Conservation (phyloP, 2,329 filamentous ascomycete species). For the Aquanectria penicillioides region DNA sequence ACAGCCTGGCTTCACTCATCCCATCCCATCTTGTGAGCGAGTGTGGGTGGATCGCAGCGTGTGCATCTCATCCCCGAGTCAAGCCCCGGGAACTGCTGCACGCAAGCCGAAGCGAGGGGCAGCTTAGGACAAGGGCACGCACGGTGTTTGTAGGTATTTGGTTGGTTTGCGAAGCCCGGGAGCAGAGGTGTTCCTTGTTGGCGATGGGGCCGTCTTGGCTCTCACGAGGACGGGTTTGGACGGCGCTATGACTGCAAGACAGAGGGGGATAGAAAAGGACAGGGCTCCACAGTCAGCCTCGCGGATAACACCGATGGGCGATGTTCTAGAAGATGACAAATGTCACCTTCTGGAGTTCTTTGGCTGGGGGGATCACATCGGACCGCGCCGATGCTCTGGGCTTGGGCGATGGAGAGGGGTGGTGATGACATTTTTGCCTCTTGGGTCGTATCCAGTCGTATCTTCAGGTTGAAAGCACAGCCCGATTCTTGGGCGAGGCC, state of each 20-base stretch:
- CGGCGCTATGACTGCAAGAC: conserved; percentile 26
- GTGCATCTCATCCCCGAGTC: too few relatives aligned
- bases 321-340: conserved; percentile 41
- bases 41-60: too few relatives aligned
- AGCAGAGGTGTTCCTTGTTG: not conserved
- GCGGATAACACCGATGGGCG: conserved; percentile 15
- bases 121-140: conserved; percentile 7
- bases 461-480: too few relatives aligned
- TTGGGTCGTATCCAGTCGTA: too few relatives aligned
- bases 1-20: too few relatives aligned
- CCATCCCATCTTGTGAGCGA: too few relatives aligned
- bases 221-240: conserved; percentile 20
- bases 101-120: conserved; percentile 2
- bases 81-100: conserved; percentile 20
- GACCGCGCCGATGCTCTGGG: conserved; percentile 11
- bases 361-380: conserved; percentile 5
- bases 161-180: too few relatives aligned
- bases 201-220: conserved; percentile 8
- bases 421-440: conserved; percentile 3
- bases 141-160: conserved; percentile 11
- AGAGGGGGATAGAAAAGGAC: conserved; percentile 6
- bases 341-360: conserved; percentile 4
- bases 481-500: too few relatives aligned
- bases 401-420: not conserved
- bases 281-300: conserved; percentile 19